A percentile compares a stretch with the other conserved stretches of the same genome.
phyloP scores from a whole-genome alignment of 2,329 filamentous ascomycete species.

The Stachybotrys chartarum region DNA sequence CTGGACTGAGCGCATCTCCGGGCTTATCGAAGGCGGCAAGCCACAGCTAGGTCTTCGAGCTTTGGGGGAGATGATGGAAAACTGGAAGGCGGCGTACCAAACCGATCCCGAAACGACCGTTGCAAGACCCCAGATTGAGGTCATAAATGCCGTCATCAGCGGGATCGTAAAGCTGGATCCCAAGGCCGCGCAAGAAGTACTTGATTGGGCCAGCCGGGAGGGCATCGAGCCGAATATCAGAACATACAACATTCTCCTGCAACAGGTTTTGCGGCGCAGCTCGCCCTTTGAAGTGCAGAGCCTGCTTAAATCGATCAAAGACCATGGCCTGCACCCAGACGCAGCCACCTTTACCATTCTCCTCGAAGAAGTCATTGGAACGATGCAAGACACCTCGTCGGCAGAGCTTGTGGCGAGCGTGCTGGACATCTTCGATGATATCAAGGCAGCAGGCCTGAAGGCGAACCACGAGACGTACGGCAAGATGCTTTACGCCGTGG shows the following conservation, averaged over 20 bases:
- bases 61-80: constrained; percentile 56
- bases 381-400: constrained; percentile 28
- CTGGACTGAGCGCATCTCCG: constrained; percentile 66
- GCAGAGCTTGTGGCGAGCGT: constrained; percentile 47
- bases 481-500: constrained; percentile 55
- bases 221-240: constrained; percentile 49
- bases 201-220: constrained; percentile 51
- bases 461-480: constrained; percentile 59
- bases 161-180: constrained; percentile 49
- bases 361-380: constrained; percentile 49
- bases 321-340: constrained; percentile 48
- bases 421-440: constrained; percentile 45
- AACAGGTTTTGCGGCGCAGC: constrained; percentile 45
- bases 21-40: constrained; percentile 50
- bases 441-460: constrained; percentile 48
- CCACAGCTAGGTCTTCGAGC: constrained; percentile 52
- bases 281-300: constrained; percentile 38
- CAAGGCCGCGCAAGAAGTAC: constrained; percentile 42
- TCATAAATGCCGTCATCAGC: constrained; percentile 64
- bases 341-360: constrained; percentile 68
- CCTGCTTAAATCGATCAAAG: constrained; percentile 54
- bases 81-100: constrained; percentile 43
- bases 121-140: constrained; percentile 53
- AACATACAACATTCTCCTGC: constrained; percentile 65
- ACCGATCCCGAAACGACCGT: constrained; percentile 19